Evolutionary conservation across 768 basidiomycete species (phyloP), one percentile per base, ranked within the genome.

Genomic region (Agrocybe pediades): DNA sequence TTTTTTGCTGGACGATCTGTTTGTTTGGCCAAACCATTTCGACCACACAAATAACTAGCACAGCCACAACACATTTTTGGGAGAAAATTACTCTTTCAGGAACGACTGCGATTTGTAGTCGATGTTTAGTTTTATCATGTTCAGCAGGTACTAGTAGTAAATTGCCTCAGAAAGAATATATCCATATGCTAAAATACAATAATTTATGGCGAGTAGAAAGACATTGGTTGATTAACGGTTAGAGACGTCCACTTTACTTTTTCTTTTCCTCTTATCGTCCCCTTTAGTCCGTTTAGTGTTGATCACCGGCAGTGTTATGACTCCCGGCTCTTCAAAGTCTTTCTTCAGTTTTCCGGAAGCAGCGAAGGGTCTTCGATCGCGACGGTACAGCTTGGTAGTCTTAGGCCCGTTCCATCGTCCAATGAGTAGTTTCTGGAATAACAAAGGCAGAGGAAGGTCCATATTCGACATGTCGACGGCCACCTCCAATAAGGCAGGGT

Each of bases 401-500:
- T 5, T 26, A 24, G 45, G 26, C 5, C 33, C 36, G 19, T 43
- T 25, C 46, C 41, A 41, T 13, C 49, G 40, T 27, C 60, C 59
- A 41, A 66, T 49, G 17, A 64, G 62, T 33, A 58, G 42, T 19
- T 54, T 52, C 21, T 51, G 57, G 41, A 58, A 58, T 2, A 60
- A 41, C 42, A 58, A 30, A 0, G 65, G 65, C 9, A 66, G 46
- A 3, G 62, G 49, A 26, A 57, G 54, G 17, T 63, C 62, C 15
- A 21, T 36, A 17, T 40, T 43, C 19, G 41, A 11, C 60, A 66
- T 63, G 45, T 65, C 62, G 33, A 25, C 54, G 11, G 40, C 58
- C 20, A 66, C 56, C 23, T 57, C 51, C 44, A 55, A 2, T 23
- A 64, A 30, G 23, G 40, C 45, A 9, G 42, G 47, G 42, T 54